phyloP scores from a whole-genome alignment of 306 rosid species.

The Medicago truncatula region DNA sequence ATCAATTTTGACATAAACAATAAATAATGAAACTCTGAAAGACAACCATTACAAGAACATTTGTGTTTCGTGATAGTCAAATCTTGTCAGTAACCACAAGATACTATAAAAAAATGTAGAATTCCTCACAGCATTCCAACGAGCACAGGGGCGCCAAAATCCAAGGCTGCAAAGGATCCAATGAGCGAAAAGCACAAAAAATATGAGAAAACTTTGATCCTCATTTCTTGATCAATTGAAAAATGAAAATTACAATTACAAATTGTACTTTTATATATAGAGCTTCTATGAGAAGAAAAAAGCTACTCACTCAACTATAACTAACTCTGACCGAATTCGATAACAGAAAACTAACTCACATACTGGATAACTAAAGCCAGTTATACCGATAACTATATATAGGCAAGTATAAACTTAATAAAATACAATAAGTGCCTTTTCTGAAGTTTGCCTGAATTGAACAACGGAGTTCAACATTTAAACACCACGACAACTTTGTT shows the following conservation, averaged over 20 bases:
- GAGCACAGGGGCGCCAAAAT: not conserved
- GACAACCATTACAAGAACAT: too few species aligned
- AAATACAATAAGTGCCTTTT: not conserved
- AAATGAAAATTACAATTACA: not conserved
- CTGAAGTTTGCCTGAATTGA: not conserved
- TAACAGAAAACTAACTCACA: constrained; percentile 1
- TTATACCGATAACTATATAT: not conserved
- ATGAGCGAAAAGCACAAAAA: not conserved
- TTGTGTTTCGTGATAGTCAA: not conserved
- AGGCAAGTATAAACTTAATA: not conserved
- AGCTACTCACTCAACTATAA: not conserved
- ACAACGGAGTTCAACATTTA: constrained; percentile 1
- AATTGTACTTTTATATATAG: not conserved
- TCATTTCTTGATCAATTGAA: not conserved
- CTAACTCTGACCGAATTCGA: not conserved
- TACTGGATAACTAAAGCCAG: not conserved
- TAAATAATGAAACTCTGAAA: too few species aligned
- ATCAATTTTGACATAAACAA: too few species aligned
- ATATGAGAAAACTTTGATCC: not conserved
- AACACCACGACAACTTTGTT: not conserved
- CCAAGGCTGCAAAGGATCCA: not conserved
- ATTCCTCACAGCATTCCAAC: not conserved
- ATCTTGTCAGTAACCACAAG: not conserved
- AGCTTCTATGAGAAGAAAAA: not conserved
- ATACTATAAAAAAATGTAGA: not conserved